Evolutionary conservation across 2,329 filamentous ascomycete species (phyloP).

Genomic region (Fusarium nygamai): DNA sequence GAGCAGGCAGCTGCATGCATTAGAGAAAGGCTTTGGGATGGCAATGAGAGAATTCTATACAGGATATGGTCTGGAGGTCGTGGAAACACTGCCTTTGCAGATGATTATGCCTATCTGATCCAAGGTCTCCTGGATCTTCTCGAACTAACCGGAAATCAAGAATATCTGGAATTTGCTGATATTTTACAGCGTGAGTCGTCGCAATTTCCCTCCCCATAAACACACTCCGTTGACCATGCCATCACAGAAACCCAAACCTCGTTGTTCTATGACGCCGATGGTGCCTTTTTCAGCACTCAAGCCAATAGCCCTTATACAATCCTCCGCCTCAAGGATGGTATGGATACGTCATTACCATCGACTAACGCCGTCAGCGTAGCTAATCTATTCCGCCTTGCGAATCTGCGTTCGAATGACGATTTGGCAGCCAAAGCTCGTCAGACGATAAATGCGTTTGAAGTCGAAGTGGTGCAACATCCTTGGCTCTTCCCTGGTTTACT

Average conservation of each 20-base stretch:
- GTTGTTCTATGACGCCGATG: constrained; percentile 78
- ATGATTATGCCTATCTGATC: constrained; percentile 93
- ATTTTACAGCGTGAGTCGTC: constrained; percentile 72
- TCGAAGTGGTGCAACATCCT: constrained; percentile 91
- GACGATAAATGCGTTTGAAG: constrained; percentile 86
- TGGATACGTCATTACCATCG: constrained; percentile 91
- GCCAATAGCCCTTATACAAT: constrained; percentile 73
- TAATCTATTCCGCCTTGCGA: constrained; percentile 85
- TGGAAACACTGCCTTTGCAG: constrained; percentile 80
- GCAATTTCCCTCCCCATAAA: background rate
- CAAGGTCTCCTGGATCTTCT: constrained; percentile 86
- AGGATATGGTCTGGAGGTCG: constrained; percentile 77
- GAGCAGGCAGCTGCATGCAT: constrained; percentile 77
- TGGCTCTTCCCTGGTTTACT: constrained; percentile 90
- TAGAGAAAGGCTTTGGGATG: constrained; percentile 76
- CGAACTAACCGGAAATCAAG: constrained; percentile 80
- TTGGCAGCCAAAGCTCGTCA: constrained; percentile 74
- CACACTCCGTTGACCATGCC: constrained; percentile 21
- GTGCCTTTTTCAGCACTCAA: constrained; percentile 79
- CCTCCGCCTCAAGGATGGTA: constrained; percentile 91
- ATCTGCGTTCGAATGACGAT: constrained; percentile 71
- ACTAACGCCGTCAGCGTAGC: constrained; percentile 87
- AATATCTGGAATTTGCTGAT: constrained; percentile 83
- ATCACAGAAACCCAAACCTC: constrained; percentile 72
- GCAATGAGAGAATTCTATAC: constrained; percentile 69